Evolutionary conservation across 441 rosid genomes (phyloP), one percentile per base, ranked within the genome.

Genomic region (Croton laevigatus): DNA sequence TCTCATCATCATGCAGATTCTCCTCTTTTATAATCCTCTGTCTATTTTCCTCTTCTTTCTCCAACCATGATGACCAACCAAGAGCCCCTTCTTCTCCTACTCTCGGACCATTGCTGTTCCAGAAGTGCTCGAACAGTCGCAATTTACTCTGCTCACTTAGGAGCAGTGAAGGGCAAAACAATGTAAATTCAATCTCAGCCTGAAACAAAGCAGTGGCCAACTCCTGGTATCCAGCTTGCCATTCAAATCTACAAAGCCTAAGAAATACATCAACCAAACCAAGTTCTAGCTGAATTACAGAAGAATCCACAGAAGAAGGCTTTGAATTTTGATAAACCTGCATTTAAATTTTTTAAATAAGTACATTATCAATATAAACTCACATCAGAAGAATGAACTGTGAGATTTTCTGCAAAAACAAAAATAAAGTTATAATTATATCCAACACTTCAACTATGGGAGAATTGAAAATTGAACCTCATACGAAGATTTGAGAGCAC

Each of bases 1-100:
- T 78, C 10, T 88, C 91, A 65, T 81, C 79, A 54, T 85, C 85
- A 69, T 72, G 85, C 20, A 74, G 68, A 68, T 70, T 62, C 81
- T 94, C 91, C 79, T 90, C 94, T 78, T 80, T 86, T 65, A 87
- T 74, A 61, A 74, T 78, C 75, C 80, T 82, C 79, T 88, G 94
- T 82, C 98, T 88, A 66, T 83, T 82, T 76, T 92, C 94, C 76
- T 92, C 99, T 85, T 94, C 99, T 78, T 89, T 94, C 79, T 88
- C 97, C 80, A 94, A 76, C 99, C 99, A 94, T 27, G 71, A 23
- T 5, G 91, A 83, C 99, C 97, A 94, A 77, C 98, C 91, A 69
- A 87, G 71, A 58, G 99, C 99, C 77, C 91, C 91, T 71, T 89
- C 97, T 81, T 94, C 98, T 73, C 99, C 99, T 76, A 94, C 84